Evolutionary conservation across 495 filamentous ascomycete genomes (phyloP).

Genomic region (Podospora fimiseda): DNA sequence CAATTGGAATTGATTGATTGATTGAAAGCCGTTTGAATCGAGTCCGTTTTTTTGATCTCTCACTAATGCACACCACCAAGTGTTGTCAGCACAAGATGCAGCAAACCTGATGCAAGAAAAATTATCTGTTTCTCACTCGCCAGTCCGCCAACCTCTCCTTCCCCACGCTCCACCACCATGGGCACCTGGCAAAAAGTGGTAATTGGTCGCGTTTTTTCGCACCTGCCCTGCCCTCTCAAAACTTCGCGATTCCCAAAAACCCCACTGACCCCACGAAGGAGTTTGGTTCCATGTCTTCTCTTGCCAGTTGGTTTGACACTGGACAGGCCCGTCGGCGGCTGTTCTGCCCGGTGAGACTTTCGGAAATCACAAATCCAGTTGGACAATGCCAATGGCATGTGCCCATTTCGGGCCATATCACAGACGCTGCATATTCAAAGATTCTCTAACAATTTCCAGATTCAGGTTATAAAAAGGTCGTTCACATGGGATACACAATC

Average conservation of each 20-base stretch:
- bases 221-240: neutral
- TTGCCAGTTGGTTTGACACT: too few relatives aligned
- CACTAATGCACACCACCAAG: neutral
- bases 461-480: too few relatives aligned
- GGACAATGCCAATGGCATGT: neutral
- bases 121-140: neutral
- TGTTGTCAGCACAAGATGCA: too few relatives aligned
- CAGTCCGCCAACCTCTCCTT: neutral
- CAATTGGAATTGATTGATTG: too few relatives aligned
- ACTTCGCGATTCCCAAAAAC: neutral
- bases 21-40: too few relatives aligned
- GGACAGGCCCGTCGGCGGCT: too few relatives aligned
- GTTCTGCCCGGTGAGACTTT: too few relatives aligned
- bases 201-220: slow-evolving; percentile 8
- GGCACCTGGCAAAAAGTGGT: neutral
- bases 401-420: neutral
- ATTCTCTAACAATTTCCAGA: neutral
- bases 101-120: too few relatives aligned
- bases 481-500: neutral
- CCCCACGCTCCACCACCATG: neutral
- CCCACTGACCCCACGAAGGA: neutral
- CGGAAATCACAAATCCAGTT: neutral
- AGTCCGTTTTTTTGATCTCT: too few relatives aligned
- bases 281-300: neutral
- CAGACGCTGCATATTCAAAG: too few relatives aligned